Base-by-base conservation (phyloP, 2,329 filamentous ascomycete species). In the Botrytis sinoallii region DNA sequence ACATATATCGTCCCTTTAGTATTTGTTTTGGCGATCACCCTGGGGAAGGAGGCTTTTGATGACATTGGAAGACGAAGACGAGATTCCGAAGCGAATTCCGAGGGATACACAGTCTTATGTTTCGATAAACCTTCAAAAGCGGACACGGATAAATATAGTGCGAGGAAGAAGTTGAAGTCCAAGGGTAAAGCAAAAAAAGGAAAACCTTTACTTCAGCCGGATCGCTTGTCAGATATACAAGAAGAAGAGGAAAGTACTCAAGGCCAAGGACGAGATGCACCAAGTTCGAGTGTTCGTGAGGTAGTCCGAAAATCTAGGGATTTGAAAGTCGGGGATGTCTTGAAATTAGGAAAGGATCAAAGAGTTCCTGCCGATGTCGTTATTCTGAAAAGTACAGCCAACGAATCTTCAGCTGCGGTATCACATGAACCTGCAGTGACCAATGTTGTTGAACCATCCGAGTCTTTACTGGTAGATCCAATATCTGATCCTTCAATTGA, bases 41-140 rank as follows among this genome's bases (percentile, higher is more conserved):
- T 99, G 79, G 95, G 94, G 29, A 99, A 99, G 82, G 97, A 99
- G 83, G 97, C 96, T 0, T 91, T 93, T 79, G 96, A 99, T 81
- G 97, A 99, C 82, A 93, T 99, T 79, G 92, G 91, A 71, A 86
- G 96, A 77, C 88, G 97, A 75, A 88, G 92, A 77, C 89, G 97
- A 80, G 96, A 99, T 82, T 92, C 92, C 25, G 96, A 99, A 82
- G 95, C 96, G 4, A 99, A 99, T 81, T 92, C 95, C 3, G 96
- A 99, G 81, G 89, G 90, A 73, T 98, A 97, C 80, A 92, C 88
- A 0, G 90, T 97, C 2, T 81, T 98, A 70, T 86, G 87, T 29
- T 94, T 98, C 79, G 88, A 89, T 64, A 88, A 91, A 64, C 85
- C 87, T 3, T 83, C 82, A 6, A 78, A 79, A 10, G 79, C 79